Base-by-base conservation (phyloP, 768 basidiomycete genomes). In the Mycena kentingensis region DNA sequence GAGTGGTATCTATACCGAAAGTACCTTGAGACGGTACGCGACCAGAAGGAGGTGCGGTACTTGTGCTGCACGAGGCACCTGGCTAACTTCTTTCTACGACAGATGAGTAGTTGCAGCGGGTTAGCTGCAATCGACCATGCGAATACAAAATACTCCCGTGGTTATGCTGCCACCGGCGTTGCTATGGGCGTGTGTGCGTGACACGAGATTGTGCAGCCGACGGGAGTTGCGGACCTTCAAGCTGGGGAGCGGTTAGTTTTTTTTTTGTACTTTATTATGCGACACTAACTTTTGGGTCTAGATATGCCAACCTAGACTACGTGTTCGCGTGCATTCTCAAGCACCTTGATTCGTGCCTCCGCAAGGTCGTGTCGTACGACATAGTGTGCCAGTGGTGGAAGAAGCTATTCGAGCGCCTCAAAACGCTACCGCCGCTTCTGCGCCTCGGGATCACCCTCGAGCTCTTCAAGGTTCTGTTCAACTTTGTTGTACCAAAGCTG, bases 311-410 rank as follows among this genome's bases (percentile, higher is more conserved):
- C 27, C 65, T 66, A 59, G 66, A 67, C 43, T 67, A 64, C 29
- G 50, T 66, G 19, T 49, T 64, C n/a, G 55, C 56, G 4, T 54
- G 46, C 3, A 32, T 49, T 28, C 52, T 39, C 11, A 46, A 16
- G 6, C 36, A 24, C 36, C 29, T 28, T 10, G n/a, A 36, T 34
- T 8, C 19, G 19, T 13, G 15, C 24, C 28, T 47, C 25, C 28
- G 5, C 25, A 36, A 41, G 21, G 7, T 55, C 21, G 44, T 68
- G 32, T 62, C 63, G 27, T 73, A 70, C 52, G 69, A 70, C 53
- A 70, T 71, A 19, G 56, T 52, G 3, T 70, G 71, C 52, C 67
- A 68, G 22, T 72, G 63, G 57, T 62, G 12, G 32, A 54, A 56
- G 28, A 61, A 69, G 13, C 49, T 72, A 2, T 28, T 19, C 25